Evolutionary conservation across 768 basidiomycete species (phyloP).

Genomic region (Lanmaoa rubissima): DNA sequence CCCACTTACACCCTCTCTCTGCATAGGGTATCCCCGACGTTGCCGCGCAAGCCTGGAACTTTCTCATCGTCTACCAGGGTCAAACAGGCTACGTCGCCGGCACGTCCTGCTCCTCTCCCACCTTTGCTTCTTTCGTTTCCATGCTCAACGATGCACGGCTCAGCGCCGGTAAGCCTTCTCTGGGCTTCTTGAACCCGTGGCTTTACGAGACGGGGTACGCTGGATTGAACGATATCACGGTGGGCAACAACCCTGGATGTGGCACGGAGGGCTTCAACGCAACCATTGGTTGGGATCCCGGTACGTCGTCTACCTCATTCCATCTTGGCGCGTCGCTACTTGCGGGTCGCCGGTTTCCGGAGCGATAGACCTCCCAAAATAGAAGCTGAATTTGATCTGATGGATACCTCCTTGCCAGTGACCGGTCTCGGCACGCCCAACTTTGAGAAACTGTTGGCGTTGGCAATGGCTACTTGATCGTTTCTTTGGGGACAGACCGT

Average conservation of each 20-base stretch:
- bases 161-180: slow-evolving; percentile 36
- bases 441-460: slow-evolving; percentile 43
- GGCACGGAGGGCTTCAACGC: slow-evolving; percentile 66
- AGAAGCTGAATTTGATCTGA: background rate
- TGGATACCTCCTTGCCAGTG: slow-evolving; percentile 30
- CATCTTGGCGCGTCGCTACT: background rate
- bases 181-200: slow-evolving; percentile 71
- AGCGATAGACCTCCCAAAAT: background rate
- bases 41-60: slow-evolving; percentile 53
- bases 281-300: slow-evolving; percentile 59
- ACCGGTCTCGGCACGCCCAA: slow-evolving; percentile 58
- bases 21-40: slow-evolving; percentile 62
- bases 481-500: no score
- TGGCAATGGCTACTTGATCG: slow-evolving; percentile 30
- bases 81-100: slow-evolving; percentile 44
- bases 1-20: background rate
- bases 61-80: slow-evolving; percentile 48
- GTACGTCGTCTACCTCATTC: slow-evolving; percentile 31
- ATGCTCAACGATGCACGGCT: slow-evolving; percentile 65
- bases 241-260: slow-evolving; percentile 57
- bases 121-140: slow-evolving; percentile 62
- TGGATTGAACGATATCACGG: slow-evolving; percentile 56
- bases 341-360: background rate
- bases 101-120: slow-evolving; percentile 64
- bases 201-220: slow-evolving; percentile 41